These are phyloP conservation scores for Plasmodium cynomolgi DNA, from an alignment of 169 alveolate species.

Conservation along the genomic window DNA sequence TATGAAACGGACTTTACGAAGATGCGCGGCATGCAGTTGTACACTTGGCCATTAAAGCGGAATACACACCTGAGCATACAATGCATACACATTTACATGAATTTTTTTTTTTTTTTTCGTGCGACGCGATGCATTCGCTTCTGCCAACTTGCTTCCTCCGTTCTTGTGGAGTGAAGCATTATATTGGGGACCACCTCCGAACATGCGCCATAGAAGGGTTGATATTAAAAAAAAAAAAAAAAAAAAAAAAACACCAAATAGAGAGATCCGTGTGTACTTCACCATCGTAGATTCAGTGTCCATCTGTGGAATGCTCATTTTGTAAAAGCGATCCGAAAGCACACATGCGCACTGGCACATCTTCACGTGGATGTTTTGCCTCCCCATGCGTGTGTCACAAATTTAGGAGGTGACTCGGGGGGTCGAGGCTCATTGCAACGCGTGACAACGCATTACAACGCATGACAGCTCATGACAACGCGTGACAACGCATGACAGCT, in stretches of 20 bases:
- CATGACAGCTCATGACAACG: too few relatives aligned
- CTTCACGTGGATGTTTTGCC: background rate
- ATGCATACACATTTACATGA: background rate
- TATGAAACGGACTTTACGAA: background rate
- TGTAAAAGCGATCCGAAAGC: background rate
- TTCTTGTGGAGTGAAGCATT: background rate
- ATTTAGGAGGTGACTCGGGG: background rate
- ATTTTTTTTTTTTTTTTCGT: background rate
- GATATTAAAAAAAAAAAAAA: too few relatives aligned
- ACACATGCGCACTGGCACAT: background rate
- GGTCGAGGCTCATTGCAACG: background rate
- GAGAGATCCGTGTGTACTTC: background rate
- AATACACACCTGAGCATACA: background rate
- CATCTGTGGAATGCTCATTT: background rate
- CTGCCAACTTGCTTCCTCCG: background rate
- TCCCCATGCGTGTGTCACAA: background rate
- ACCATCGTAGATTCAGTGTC: background rate
- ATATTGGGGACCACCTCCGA: background rate
- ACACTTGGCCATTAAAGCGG: background rate
- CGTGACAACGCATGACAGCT: background rate
- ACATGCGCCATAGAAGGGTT: background rate
- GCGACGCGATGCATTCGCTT: background rate
- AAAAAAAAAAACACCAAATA: too few relatives aligned
- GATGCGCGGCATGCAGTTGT: background rate
- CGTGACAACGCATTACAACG: background rate